phyloP scores from a whole-genome alignment of 495 filamentous ascomycete genomes.

The Neurospora cerealis region DNA sequence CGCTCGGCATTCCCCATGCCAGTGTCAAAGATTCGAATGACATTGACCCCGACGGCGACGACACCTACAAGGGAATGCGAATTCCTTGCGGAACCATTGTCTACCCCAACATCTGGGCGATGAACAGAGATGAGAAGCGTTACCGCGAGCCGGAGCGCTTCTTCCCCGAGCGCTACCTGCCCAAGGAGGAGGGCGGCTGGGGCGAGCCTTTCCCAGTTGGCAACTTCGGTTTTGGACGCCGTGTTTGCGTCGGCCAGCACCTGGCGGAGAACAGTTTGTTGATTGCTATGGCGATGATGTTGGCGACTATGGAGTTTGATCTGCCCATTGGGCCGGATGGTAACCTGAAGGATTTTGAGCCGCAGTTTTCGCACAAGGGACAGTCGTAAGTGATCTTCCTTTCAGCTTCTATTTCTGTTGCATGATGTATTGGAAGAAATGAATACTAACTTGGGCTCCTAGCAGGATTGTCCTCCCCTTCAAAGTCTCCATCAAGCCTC shows the following conservation, averaged over 20 bases:
- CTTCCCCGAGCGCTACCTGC: slow-evolving; percentile 36
- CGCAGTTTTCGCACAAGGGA: slow-evolving; percentile 20
- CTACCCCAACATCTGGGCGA: slow-evolving; percentile 38
- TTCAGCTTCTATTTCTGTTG: no score
- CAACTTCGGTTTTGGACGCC: slow-evolving; percentile 43
- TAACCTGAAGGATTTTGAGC: slow-evolving; percentile 14
- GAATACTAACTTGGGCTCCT: not conserved
- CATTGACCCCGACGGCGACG: slow-evolving; percentile 28
- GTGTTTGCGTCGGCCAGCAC: slow-evolving; percentile 19
- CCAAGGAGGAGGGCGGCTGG: slow-evolving; percentile 31
- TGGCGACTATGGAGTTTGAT: slow-evolving; percentile 19
- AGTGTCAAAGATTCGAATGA: slow-evolving; percentile 11
- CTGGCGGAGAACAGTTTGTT: slow-evolving; percentile 23
- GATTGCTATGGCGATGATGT: slow-evolving; percentile 18
- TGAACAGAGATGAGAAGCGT: slow-evolving; percentile 30
- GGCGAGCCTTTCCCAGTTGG: slow-evolving; percentile 41
- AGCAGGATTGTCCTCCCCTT: slow-evolving; percentile 19
- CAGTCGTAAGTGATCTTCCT: slow-evolving; percentile 16
- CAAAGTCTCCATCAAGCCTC: slow-evolving; percentile 5
- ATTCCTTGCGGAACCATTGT: slow-evolving; percentile 39
- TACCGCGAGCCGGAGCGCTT: slow-evolving; percentile 33
- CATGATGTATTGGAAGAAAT: no score
- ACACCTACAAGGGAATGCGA: slow-evolving; percentile 38
- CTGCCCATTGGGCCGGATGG: slow-evolving; percentile 18
- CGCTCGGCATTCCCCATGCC: slow-evolving; percentile 50